phyloP scores from a whole-genome alignment of 169 alveolate genomes.

The Plasmodium vinckei region DNA sequence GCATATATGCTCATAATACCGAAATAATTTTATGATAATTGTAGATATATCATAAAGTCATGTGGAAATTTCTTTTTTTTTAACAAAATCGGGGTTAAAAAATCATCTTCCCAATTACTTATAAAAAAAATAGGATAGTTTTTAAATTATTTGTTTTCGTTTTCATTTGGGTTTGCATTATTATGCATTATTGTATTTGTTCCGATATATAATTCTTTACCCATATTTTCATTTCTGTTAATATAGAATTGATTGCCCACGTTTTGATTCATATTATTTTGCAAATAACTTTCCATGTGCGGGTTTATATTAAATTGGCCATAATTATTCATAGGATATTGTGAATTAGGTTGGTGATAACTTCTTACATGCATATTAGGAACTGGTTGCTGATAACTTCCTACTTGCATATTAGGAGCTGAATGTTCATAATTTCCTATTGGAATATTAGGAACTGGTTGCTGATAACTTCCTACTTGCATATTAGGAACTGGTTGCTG shows the following conservation, averaged over 20 bases:
- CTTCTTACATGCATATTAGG: background rate
- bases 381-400: background rate
- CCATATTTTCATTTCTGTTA: conserved; percentile 1
- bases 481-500: background rate
- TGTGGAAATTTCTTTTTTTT: too few species aligned
- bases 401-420: background rate
- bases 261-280: background rate
- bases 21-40: too few species aligned
- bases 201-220: background rate
- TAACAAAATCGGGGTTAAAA: too few species aligned
- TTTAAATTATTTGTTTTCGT: background rate
- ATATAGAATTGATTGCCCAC: conserved; percentile 4
- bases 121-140: too few species aligned
- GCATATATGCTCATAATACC: too few species aligned
- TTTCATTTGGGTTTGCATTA: background rate
- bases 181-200: background rate
- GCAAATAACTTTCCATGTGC: conserved; percentile 9
- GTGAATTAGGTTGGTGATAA: background rate
- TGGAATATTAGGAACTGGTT: background rate
- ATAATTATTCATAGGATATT: background rate
- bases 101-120: too few species aligned
- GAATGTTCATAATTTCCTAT: background rate
- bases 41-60: too few species aligned
- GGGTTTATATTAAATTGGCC: background rate
- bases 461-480: background rate